Evolutionary conservation across 768 basidiomycete genomes (phyloP).

Genomic region (Suillus bovinus): DNA sequence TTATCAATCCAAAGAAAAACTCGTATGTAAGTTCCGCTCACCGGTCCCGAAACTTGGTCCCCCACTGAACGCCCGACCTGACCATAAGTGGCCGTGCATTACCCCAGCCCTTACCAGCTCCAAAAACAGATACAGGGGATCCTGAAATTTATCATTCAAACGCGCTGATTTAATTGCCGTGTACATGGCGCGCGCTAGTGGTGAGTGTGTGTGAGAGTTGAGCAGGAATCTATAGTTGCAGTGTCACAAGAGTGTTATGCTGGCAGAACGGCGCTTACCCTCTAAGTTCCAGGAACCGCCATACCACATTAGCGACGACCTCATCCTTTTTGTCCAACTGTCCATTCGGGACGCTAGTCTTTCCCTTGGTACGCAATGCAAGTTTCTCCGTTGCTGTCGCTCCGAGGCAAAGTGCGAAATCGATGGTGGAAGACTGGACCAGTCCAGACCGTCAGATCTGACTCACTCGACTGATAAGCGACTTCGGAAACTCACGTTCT

Average conservation of each 20-base stretch:
- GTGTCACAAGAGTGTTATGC: constrained; percentile 12
- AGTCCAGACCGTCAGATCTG: constrained; percentile 16
- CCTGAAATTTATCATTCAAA: constrained; percentile 98
- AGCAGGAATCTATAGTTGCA: constrained; percentile 69
- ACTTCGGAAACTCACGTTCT: constrained; percentile 70
- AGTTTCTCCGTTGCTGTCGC: constrained; percentile 82
- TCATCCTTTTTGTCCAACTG: constrained; percentile 97
- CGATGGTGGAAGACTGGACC: constrained; percentile 90
- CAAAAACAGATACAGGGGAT: constrained; percentile 90
- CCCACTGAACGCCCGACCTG: constrained; percentile 84
- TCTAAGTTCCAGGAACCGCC: constrained; percentile 95
- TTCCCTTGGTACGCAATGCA: constrained; percentile 79
- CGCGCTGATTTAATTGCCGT: constrained; percentile 74
- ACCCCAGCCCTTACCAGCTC: constrained; percentile 97
- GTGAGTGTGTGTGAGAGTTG: constrained; percentile 85
- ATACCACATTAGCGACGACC: constrained; percentile 96
- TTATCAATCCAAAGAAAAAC: constrained; percentile 23
- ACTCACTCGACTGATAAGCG: constrained; percentile 26
- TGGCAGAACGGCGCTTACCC: constrained; percentile 56
- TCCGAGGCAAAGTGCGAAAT: constrained; percentile 91
- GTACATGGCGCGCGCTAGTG: constrained; percentile 90
- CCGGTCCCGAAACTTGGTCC: constrained; percentile 94
- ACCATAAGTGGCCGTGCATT: constrained; percentile 93
- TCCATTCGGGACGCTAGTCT: constrained; percentile 39
- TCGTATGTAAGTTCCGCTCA: constrained; percentile 43